These are phyloP conservation scores for Camelina laxa DNA, from an alignment of 345 rosid species.

Conservation along the genomic window DNA sequence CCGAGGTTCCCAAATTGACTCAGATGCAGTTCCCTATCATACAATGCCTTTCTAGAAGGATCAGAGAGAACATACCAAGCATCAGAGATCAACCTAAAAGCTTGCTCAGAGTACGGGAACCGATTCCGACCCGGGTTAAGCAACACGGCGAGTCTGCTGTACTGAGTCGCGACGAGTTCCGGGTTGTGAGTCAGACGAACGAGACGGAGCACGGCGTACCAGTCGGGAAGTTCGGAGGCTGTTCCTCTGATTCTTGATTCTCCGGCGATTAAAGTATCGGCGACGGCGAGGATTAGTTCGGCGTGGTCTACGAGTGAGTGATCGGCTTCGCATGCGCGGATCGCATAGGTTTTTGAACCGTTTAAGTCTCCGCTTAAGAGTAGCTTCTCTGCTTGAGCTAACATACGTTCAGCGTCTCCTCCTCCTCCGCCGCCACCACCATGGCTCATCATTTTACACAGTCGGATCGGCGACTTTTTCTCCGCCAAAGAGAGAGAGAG, in stretches of 20 bases:
- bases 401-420: slow-evolving; percentile 80
- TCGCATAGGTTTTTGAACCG: slow-evolving; percentile 76
- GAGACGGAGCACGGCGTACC: slow-evolving; percentile 82
- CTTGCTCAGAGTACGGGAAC: slow-evolving; percentile 71
- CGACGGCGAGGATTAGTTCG: slow-evolving; percentile 75
- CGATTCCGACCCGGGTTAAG: slow-evolving; percentile 65
- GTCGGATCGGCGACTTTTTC: slow-evolving; percentile 24
- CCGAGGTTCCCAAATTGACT: slow-evolving; percentile 60
- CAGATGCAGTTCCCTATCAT: slow-evolving; percentile 71
- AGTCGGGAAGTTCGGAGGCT: slow-evolving; percentile 53
- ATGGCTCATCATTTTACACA: slow-evolving; percentile 41
- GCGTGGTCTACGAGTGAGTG: slow-evolving; percentile 63
- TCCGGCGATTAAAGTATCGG: slow-evolving; percentile 78
- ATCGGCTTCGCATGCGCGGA: slow-evolving; percentile 80
- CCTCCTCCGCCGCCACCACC: slow-evolving; percentile 45
- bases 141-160: slow-evolving; percentile 67
- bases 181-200: slow-evolving; percentile 60
- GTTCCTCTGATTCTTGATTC: slow-evolving; percentile 47
- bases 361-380: slow-evolving; percentile 67
- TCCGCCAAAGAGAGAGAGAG: background rate
- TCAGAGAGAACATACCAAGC: slow-evolving; percentile 83
- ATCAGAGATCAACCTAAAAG: slow-evolving; percentile 68
- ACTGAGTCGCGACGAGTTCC: slow-evolving; percentile 81
- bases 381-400: slow-evolving; percentile 76
- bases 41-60: slow-evolving; percentile 65